Conservation (phyloP, 2,329 filamentous ascomycete genomes). For the Aureobasidium subglaciale region DNA sequence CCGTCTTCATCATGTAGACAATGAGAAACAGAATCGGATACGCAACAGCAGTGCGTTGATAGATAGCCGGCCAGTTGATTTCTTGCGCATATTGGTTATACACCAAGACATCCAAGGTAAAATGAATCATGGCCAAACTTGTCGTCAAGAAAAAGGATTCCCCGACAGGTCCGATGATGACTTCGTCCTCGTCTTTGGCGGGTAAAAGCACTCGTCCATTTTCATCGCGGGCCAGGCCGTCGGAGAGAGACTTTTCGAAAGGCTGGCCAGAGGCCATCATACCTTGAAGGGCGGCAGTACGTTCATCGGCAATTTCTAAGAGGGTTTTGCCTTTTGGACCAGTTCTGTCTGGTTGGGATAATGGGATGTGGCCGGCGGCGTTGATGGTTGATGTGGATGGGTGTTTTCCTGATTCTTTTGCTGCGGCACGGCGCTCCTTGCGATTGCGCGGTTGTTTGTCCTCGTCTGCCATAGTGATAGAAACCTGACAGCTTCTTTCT, state of each 20-base stretch:
- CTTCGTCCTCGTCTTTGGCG: conserved; percentile 28
- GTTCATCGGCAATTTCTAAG: conserved; percentile 63
- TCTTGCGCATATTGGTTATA: conserved; percentile 66
- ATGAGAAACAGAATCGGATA: conserved; percentile 39
- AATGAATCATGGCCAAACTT: conserved; percentile 64
- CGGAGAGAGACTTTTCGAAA: conserved; percentile 39
- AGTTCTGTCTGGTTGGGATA: conserved; percentile 63
- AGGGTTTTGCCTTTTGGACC: conserved; percentile 59
- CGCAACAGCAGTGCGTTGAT: conserved; percentile 42
- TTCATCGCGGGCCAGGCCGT: conserved; percentile 26
- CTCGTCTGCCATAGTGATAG: conserved; percentile 2
- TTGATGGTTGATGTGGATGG: conserved; percentile 29
- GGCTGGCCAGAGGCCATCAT: conserved; percentile 40
- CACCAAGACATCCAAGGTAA: conserved; percentile 71
- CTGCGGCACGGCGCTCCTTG: conserved; percentile 37
- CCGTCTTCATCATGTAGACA: conserved; percentile 38
- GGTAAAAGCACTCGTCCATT: conserved; percentile 27
- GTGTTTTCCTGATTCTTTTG: conserved; percentile 29
- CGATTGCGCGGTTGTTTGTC: conserved; percentile 33
- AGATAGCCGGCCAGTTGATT: conserved; percentile 53
- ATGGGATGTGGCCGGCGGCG: conserved; percentile 50
- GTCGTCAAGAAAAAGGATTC: conserved; percentile 45
- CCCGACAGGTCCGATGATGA: conserved; percentile 40
- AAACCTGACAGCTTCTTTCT: background rate
- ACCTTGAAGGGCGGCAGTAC: conserved; percentile 31